Conservation (phyloP, 495 filamentous ascomycete genomes). For the Talaromyces borbonicus region DNA sequence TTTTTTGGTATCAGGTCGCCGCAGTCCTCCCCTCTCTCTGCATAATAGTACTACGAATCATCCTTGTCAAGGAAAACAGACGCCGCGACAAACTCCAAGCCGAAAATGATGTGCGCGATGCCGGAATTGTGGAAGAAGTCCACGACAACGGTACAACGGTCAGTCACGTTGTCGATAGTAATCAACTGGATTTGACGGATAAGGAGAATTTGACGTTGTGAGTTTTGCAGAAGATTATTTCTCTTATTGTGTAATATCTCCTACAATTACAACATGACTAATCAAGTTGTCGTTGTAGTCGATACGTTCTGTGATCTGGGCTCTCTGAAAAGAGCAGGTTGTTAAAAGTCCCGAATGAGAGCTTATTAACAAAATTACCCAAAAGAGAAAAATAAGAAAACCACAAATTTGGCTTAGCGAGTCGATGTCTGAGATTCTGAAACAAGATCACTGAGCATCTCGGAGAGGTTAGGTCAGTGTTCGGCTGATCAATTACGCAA, state of each 20-base stretch:
- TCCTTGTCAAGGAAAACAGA: conserved; percentile 23
- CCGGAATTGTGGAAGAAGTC: conserved; percentile 23
- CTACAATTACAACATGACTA: neutral
- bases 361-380: neutral
- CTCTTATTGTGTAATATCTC: neutral
- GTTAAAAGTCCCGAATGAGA: neutral
- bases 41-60: conserved; percentile 18
- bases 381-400: neutral
- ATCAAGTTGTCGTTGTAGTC: neutral
- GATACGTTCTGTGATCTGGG: neutral
- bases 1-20: conserved; percentile 15
- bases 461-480: no score
- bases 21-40: conserved; percentile 18
- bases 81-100: conserved; percentile 21
- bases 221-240: no score
- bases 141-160: conserved; percentile 20
- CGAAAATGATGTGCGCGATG: conserved; percentile 13
- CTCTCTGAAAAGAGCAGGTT: neutral
- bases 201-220: conserved; percentile 31
- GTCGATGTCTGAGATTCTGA: no score
- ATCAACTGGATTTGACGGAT: conserved; percentile 33
- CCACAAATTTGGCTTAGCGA: neutral
- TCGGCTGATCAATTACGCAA: neutral
- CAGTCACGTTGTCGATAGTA: conserved; percentile 25
- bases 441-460: no score